Evolutionary conservation across 139 green algal species (phyloP).

Genomic region (Tetradesmus obliquus): DNA sequence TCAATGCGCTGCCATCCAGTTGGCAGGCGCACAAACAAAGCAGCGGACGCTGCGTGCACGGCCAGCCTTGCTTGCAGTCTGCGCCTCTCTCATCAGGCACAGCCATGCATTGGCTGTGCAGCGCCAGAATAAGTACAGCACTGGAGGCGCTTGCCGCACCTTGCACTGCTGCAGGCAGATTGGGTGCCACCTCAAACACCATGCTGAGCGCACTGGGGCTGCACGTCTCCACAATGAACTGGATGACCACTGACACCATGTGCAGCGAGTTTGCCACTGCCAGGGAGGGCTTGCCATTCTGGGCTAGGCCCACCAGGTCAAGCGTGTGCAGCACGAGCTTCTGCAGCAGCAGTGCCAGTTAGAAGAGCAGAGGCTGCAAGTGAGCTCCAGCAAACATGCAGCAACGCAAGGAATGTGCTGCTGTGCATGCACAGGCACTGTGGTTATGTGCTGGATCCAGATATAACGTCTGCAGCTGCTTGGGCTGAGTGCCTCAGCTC

Average conservation of each 20-base stretch:
- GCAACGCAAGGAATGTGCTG: background rate
- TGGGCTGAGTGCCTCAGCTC: background rate
- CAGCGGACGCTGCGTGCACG: background rate
- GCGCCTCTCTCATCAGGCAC: background rate
- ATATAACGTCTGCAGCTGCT: background rate
- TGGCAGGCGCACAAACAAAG: background rate
- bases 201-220: slow-evolving; percentile 29
- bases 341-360: slow-evolving; percentile 25
- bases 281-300: slow-evolving; percentile 43
- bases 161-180: slow-evolving; percentile 25
- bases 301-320: slow-evolving; percentile 54
- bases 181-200: slow-evolving; percentile 24
- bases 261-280: slow-evolving; percentile 76
- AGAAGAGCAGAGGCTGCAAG: background rate
- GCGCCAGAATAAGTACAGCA: background rate
- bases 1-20: background rate
- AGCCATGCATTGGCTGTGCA: background rate
- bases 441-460: background rate
- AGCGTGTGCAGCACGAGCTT: slow-evolving; percentile 74
- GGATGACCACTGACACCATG: slow-evolving; percentile 70
- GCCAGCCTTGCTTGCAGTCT: background rate
- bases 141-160: background rate
- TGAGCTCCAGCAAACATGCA: background rate
- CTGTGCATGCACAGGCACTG: background rate
- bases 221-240: slow-evolving; percentile 66